Evolutionary conservation across 2,329 filamentous ascomycete genomes (phyloP), one percentile per base, ranked within the genome.

Genomic region (Claviceps monticola): DNA sequence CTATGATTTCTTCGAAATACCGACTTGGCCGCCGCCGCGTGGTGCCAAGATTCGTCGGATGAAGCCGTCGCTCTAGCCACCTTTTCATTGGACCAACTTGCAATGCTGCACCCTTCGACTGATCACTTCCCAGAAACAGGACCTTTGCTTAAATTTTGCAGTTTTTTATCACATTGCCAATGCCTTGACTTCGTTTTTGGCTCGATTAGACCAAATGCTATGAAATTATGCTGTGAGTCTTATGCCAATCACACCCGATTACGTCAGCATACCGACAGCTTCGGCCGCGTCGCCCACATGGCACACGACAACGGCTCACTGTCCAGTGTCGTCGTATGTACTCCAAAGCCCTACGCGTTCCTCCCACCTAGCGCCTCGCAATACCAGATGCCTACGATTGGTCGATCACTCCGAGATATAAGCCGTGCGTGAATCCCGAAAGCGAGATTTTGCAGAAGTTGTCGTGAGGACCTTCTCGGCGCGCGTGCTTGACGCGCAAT

Each of bases 401-500:
- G n/a, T 21, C 9, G 8, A 19, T 13, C 9, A 37, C 37, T 19
- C 17, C 46, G 7, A 19, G 4, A 4, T 29, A 29, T 19, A 19
- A 8, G 5, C 34, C 37, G 29, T 36, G 26, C 17, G 48, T 39
- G 39, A 11, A 42, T 23, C 26, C 29, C n/a, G n/a, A 23, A 23
- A 39, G 26, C 26, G 26, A 44, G 19, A 21, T 3, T 16, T 9
- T 2, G 21, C 29, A 19, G 37, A n/a, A 37, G 44, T 44, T 23
- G 11, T 43, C 50, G 39, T 29, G 37, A 17, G 23, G 44, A 48
- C 37, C 7, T 48, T 50, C 23, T 26, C 11, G 29, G 21, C 6
- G 38, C 14, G 36, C 34, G 42, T 48, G 42, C 23, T 36, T 48
- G 26, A 46, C 48, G 50, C 56, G 55, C 59, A 51, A 72, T 72